Evolutionary conservation across 257 asterid genomes (phyloP).

Genomic region (Sherardia arvensis): DNA sequence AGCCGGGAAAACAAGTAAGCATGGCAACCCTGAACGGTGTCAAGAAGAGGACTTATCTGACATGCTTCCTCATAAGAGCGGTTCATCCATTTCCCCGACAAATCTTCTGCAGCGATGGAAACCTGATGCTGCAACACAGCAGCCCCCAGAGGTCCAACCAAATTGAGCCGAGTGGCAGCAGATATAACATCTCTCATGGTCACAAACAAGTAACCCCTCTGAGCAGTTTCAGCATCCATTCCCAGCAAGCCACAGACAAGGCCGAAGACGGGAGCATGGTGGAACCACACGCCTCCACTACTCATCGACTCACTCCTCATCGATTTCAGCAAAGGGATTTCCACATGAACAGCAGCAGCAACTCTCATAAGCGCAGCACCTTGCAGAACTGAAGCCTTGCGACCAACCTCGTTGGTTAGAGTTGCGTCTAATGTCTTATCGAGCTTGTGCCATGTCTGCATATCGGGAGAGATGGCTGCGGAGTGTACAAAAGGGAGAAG

Average conservation of each 20-base stretch:
- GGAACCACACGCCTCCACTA: conserved; percentile 33
- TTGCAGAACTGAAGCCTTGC: conserved; percentile 72
- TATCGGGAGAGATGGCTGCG: conserved; percentile 39
- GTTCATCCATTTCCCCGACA: conserved; percentile 71
- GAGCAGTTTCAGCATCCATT: conserved; percentile 51
- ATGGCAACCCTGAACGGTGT: conserved; percentile 89
- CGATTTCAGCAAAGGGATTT: conserved; percentile 41
- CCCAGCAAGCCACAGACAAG: conserved; percentile 72
- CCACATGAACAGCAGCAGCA: conserved; percentile 60
- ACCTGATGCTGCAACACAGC: conserved; percentile 73
- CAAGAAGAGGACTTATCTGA: conserved; percentile 82
- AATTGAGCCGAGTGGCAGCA: conserved; percentile 83
- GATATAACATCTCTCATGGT: conserved; percentile 86
- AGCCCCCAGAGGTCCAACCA: conserved; percentile 86
- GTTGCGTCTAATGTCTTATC: conserved; percentile 51
- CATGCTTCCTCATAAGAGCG: conserved; percentile 75
- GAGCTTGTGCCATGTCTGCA: conserved; percentile 52
- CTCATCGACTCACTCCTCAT: conserved; percentile 54
- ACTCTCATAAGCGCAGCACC: conserved; percentile 90
- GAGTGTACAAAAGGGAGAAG: conserved; percentile 72
- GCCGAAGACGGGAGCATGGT: conserved; percentile 84
- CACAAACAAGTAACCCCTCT: conserved; percentile 66
- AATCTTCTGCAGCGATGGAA: conserved; percentile 46
- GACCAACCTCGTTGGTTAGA: conserved; percentile 66
- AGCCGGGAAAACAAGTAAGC: conserved; percentile 85